phyloP scores from a whole-genome alignment of 768 basidiomycete species.

The Lactifluus subvellereus region DNA sequence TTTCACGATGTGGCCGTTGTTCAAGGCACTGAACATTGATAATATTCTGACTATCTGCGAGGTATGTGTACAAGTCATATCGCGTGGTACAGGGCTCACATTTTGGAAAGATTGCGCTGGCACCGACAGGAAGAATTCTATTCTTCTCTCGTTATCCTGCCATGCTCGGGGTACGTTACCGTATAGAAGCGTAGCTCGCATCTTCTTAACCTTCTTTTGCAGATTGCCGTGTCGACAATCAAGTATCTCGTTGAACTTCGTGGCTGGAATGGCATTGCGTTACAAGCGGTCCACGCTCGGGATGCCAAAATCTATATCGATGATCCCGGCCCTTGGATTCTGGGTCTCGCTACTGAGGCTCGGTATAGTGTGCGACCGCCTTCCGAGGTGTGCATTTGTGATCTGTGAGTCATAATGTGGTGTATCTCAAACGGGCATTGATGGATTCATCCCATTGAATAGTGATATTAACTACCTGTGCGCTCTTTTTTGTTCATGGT shows the following conservation, averaged over 20 bases:
- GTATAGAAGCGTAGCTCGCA: background rate
- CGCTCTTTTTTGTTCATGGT: slow-evolving; percentile 29
- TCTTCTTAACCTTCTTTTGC: background rate
- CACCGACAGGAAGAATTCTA: slow-evolving; percentile 79
- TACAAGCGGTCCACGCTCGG: slow-evolving; percentile 77
- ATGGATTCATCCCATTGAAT: slow-evolving; percentile 9
- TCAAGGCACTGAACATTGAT: slow-evolving; percentile 88
- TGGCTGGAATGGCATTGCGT: slow-evolving; percentile 87
- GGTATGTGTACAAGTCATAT: slow-evolving; percentile 36
- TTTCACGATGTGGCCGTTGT: slow-evolving; percentile 95
- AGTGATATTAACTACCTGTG: slow-evolving; percentile 81
- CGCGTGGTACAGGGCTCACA: background rate
- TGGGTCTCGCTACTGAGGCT: slow-evolving; percentile 83
- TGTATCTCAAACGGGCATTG: background rate
- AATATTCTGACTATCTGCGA: slow-evolving; percentile 92
- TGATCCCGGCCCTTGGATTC: slow-evolving; percentile 95
- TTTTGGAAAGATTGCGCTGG: slow-evolving; percentile 61
- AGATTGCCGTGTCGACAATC: slow-evolving; percentile 86
- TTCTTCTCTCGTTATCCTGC: slow-evolving; percentile 88
- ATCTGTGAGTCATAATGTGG: slow-evolving; percentile 51
- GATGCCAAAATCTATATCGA: slow-evolving; percentile 93
- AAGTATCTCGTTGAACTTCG: slow-evolving; percentile 89
- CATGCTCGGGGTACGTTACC: slow-evolving; percentile 69
- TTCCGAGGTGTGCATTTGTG: slow-evolving; percentile 81
- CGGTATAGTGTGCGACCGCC: slow-evolving; percentile 69